Conservation (phyloP, 139 green algal genomes). For the Zygnema circumcarinatum region DNA sequence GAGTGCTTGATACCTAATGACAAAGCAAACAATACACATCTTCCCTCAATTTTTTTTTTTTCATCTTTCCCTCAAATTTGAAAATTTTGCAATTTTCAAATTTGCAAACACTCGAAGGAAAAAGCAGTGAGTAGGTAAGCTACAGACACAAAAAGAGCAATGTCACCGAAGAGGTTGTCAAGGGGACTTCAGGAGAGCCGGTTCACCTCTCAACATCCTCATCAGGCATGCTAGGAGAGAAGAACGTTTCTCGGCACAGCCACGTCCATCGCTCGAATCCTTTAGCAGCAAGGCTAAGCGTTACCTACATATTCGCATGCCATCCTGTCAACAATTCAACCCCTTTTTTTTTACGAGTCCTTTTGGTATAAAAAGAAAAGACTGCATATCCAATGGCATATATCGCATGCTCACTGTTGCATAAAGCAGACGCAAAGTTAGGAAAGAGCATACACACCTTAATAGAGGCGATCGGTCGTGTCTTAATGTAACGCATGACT, state of each 20-base stretch:
- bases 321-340: too few relatives aligned
- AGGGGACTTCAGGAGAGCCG: too few relatives aligned
- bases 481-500: constrained; percentile 23
- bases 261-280: background rate
- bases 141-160: too few relatives aligned
- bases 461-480: background rate
- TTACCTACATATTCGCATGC: constrained; percentile 4
- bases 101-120: constrained; percentile 26
- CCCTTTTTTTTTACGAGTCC: background rate
- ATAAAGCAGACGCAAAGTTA: background rate
- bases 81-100: constrained; percentile 23
- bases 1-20: constrained; percentile 38
- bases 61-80: background rate
- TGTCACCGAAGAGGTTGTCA: too few relatives aligned
- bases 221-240: constrained; percentile 70
- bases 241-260: constrained; percentile 73
- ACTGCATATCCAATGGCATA: background rate
- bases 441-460: constrained; percentile 1
- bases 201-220: constrained; percentile 62
- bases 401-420: background rate
- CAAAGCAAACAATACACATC: too few relatives aligned
- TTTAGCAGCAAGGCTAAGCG: constrained; percentile 32
- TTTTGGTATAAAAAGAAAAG: constrained; percentile 2
- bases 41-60: too few relatives aligned
- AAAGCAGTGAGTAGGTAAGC: constrained; percentile 8